Conservation (phyloP, 305 asterid genomes). For the Fraxinus angustifolia region DNA sequence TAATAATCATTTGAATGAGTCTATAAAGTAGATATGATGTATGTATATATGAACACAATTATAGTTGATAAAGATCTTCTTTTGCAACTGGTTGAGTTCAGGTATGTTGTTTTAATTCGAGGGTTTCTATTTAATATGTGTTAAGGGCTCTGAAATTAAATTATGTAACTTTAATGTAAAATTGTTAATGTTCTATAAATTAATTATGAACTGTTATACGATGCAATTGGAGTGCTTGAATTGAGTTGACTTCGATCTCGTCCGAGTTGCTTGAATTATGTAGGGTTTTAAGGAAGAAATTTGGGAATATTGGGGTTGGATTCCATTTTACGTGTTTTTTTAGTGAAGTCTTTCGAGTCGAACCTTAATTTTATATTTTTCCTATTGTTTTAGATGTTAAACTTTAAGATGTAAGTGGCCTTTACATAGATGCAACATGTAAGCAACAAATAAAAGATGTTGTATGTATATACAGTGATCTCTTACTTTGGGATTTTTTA, state of each 20-base stretch:
- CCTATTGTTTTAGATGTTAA: neutral
- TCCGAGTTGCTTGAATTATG: conserved; percentile 23
- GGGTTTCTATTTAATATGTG: conserved; percentile 29
- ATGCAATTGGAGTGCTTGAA: conserved; percentile 24
- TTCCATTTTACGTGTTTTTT: neutral
- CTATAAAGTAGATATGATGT: neutral
- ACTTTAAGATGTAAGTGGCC: neutral
- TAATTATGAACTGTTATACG: conserved; percentile 25
- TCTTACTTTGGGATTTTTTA: neutral
- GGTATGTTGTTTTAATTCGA: conserved; percentile 22
- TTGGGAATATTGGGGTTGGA: neutral
- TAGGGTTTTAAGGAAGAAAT: neutral
- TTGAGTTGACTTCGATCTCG: conserved; percentile 35
- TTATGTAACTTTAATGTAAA: neutral
- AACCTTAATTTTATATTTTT: neutral
- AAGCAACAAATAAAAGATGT: neutral
- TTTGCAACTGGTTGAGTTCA: conserved; percentile 15
- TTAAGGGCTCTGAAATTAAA: neutral
- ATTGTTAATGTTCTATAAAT: conserved; percentile 12
- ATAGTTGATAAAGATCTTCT: conserved; percentile 14
- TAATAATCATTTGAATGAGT: conserved; percentile 18
- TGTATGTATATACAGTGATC: neutral
- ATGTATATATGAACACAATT: neutral
- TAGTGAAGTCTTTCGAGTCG: neutral
- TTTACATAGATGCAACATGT: neutral